phyloP scores from a whole-genome alignment of 768 basidiomycete genomes.

The Tremella fuciformis region DNA sequence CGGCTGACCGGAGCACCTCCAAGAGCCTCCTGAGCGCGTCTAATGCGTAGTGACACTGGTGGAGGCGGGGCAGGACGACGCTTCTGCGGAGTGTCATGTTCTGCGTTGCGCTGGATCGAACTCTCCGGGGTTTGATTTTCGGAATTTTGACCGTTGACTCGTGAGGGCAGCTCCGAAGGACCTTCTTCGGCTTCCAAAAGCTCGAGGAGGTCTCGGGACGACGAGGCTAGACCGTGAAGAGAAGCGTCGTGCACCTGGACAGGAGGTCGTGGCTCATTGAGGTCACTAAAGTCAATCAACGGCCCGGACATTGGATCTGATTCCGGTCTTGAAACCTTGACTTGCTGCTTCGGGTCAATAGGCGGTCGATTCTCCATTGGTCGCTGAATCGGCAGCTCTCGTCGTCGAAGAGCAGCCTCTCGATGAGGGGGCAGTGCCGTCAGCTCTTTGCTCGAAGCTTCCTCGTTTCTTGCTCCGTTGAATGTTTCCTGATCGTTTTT shows the following conservation, averaged over 20 bases:
- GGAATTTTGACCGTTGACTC: too few species aligned
- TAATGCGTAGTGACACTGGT: slow-evolving; percentile 9
- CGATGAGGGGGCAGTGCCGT: slow-evolving; percentile 31
- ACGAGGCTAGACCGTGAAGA: slow-evolving; percentile 17
- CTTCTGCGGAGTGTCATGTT: slow-evolving; percentile 4
- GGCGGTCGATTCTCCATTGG: not conserved
- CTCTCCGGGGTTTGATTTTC: too few species aligned
- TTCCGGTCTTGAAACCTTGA: not conserved
- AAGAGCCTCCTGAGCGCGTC: not conserved
- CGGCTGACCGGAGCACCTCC: slow-evolving; percentile 8
- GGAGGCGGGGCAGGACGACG: slow-evolving; percentile 18
- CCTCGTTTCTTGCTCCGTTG: not conserved
- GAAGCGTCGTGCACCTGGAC: slow-evolving; percentile 5
- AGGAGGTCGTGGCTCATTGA: not conserved
- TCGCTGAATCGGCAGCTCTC: slow-evolving; percentile 19
- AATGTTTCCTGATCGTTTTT: too few species aligned
- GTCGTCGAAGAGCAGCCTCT: slow-evolving; percentile 37
- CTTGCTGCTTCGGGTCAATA: not conserved
- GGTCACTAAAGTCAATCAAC: slow-evolving; percentile 25
- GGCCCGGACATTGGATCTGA: slow-evolving; percentile 17
- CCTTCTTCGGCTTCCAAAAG: slow-evolving; percentile 26
- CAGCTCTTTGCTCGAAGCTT: not conserved
- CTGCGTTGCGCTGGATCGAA: not conserved
- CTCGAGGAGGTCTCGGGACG: slow-evolving; percentile 28
- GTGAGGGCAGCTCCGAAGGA: not conserved